Evolutionary conservation across 345 rosid genomes (phyloP), one percentile per base, ranked within the genome.

Genomic region (Camelina hispida): DNA sequence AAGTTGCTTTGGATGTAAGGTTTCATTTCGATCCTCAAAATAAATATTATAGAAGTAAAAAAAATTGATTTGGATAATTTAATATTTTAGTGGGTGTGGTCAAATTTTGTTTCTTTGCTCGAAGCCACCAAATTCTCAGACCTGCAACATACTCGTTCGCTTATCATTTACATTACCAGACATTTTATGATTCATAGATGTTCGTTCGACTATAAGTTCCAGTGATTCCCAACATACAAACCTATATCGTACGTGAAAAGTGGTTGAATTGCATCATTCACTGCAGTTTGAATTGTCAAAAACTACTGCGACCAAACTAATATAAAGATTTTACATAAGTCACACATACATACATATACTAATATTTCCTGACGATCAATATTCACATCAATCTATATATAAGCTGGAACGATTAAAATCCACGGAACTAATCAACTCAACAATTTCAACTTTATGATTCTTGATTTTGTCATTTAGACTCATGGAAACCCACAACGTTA

Each of bases 241-340:
- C 52, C 37, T 34, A 71, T 4, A 71, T 4, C 14, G 17, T 71
- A 48, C 59, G 68, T 60, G 68, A 61, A 71, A 60, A 61, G 60
- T 50, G 12, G 75, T 71, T 71, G 52, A 10, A 28, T 71, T 60
- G 51, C 14, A 25, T 61, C 38, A 38, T 47, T 64, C 43, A 47
- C 12, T 46, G 40, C n/a, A 10, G 16, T 30, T 28, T 65, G 56
- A 65, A 16, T 65, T 65, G 51, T n/a, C 50, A 48, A 17, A 11
- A 18, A 40, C 14, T 22, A 34, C 9, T 20, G 23, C 9, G 59
- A 60, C 75, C 67, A 71, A 25, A 37, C 9, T 51, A 13, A 47
- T 15, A 15, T 59, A 10, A 59, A 46, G 48, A 18, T n/a, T 34
- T 47, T 15, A 34, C 58, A 15, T 53, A 58, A 56, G 37, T 20